Percentiles rank a stretch among this genome's conserved stretches.
Evolutionary conservation across 192 early-diverging fungal genomes (phyloP).

Genomic region (Dissophora ornata): DNA sequence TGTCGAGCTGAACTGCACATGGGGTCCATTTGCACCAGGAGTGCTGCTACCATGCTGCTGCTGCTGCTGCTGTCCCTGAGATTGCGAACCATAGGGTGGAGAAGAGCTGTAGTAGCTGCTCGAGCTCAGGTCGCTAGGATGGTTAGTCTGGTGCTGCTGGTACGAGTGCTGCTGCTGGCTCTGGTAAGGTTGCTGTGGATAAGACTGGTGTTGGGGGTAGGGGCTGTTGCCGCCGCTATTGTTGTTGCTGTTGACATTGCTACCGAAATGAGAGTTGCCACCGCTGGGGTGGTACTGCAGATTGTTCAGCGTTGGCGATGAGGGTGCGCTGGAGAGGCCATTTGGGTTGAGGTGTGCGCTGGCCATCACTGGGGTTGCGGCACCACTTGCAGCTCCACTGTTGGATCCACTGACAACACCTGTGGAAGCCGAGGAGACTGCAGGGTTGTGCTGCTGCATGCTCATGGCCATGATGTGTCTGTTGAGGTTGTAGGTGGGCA

Average conservation of each 20-base stretch:
- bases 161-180: slow-evolving; percentile 23
- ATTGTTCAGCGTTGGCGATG: slow-evolving; percentile 40
- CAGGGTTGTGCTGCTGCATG: slow-evolving; percentile 23
- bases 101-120: slow-evolving; percentile 24
- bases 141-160: slow-evolving; percentile 4
- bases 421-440: slow-evolving; percentile 8
- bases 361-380: slow-evolving; percentile 22
- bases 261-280: slow-evolving; percentile 16
- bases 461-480: slow-evolving; percentile 36
- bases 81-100: slow-evolving; percentile 19
- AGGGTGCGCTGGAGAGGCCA: slow-evolving; percentile 34
- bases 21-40: slow-evolving; percentile 12
- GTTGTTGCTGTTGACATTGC: slow-evolving; percentile 20
- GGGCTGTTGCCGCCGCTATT: slow-evolving; percentile 20
- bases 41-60: slow-evolving; percentile 17
- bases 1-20: slow-evolving; percentile 36
- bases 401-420: neutral
- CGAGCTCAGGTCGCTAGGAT: slow-evolving; percentile 19
- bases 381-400: slow-evolving; percentile 13
- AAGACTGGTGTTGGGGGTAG: slow-evolving; percentile 8
- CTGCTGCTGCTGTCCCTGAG: slow-evolving; percentile 6
- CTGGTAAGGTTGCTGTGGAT: slow-evolving; percentile 5
- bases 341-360: slow-evolving; percentile 21
- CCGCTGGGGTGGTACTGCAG: slow-evolving; percentile 23
- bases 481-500: slow-evolving; percentile 32